Percentiles rank a stretch among this genome's conserved stretches.
Evolutionary conservation across 2,329 filamentous ascomycete species (phyloP).

Genomic region (Helicocarpus griseus): DNA sequence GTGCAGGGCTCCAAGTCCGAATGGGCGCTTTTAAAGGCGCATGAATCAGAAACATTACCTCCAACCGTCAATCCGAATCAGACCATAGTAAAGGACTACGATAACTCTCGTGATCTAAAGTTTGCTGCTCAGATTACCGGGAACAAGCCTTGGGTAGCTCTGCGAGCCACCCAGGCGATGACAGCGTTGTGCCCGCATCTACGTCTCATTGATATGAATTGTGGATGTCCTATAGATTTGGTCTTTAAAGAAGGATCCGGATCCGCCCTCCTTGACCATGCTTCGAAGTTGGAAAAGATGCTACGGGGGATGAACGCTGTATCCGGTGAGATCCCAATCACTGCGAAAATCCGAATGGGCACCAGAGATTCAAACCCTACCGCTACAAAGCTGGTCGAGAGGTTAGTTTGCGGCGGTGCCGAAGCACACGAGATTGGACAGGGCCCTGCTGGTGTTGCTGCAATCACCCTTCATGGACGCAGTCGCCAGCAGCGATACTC

Average conservation of each 20-base stretch:
- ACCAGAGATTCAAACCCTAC: conserved; percentile 70
- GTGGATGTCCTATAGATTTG: conserved; percentile 92
- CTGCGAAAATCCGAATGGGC: conserved; percentile 88
- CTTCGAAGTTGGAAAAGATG: conserved; percentile 85
- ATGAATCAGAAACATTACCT: conserved; percentile 67
- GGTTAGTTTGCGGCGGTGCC: conserved; percentile 67
- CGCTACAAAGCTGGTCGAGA: conserved; percentile 70
- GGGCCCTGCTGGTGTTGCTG: conserved; percentile 76
- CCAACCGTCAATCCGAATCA: conserved; percentile 52
- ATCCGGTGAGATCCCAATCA: conserved; percentile 82
- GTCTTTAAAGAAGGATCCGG: conserved; percentile 82
- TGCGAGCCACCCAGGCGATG: conserved; percentile 79
- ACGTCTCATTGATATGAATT: conserved; percentile 89
- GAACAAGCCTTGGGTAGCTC: conserved; percentile 81
- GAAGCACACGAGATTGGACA: conserved; percentile 57
- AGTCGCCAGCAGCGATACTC: conserved; percentile 93
- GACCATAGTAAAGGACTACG: conserved; percentile 62
- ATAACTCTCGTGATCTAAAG: conserved; percentile 70
- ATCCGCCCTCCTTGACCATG: conserved; percentile 81
- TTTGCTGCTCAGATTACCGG: conserved; percentile 91
- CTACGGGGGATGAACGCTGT: conserved; percentile 92
- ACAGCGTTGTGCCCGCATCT: conserved; percentile 69
- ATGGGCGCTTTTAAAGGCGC: conserved; percentile 91
- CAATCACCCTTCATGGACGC: conserved; percentile 90
- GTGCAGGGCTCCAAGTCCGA: conserved; percentile 84